Percentiles rank a stretch among this genome's conserved stretches.
Conservation (phyloP, 2,329 filamentous ascomycete genomes). For the Pseudogymnoascus sp. region DNA sequence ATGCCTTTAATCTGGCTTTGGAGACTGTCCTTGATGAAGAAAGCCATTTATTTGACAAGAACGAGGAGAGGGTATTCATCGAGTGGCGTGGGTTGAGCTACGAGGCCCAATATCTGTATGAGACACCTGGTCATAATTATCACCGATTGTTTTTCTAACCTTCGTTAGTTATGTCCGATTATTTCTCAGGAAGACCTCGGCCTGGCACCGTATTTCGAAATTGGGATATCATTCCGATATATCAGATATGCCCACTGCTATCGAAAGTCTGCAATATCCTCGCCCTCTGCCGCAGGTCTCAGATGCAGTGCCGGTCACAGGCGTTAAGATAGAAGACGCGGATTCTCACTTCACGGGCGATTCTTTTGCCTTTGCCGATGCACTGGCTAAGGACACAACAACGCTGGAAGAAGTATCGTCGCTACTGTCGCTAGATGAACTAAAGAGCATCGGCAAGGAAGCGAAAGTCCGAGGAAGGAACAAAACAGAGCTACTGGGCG, state of each 20-base stretch:
- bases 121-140: conserved; percentile 11
- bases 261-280: conserved; percentile 52
- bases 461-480: conserved; percentile 81
- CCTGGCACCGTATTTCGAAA: conserved; percentile 77
- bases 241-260: conserved; percentile 59
- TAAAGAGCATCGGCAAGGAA: conserved; percentile 77
- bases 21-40: conserved; percentile 87
- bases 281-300: conserved; percentile 45
- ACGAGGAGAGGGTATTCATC: conserved; percentile 68
- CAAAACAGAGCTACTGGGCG: conserved; percentile 69
- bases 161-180: conserved; percentile 71
- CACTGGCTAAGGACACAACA: conserved; percentile 63
- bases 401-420: conserved; percentile 77
- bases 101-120: conserved; percentile 83
- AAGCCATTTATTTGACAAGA: conserved; percentile 73
- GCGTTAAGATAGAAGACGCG: conserved; percentile 13
- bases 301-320: conserved; percentile 16
- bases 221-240: conserved; percentile 80
- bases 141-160: conserved; percentile 13
- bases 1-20: conserved; percentile 90
- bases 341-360: conserved; percentile 32
- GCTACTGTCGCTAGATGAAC: conserved; percentile 76
- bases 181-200: conserved; percentile 83
- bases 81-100: conserved; percentile 69
- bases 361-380: conserved; percentile 71